Percentiles rank a stretch among this genome's conserved stretches.
These are phyloP conservation scores for Auricularia sp. DNA, from an alignment of 768 basidiomycete species.

Conservation along the genomic window DNA sequence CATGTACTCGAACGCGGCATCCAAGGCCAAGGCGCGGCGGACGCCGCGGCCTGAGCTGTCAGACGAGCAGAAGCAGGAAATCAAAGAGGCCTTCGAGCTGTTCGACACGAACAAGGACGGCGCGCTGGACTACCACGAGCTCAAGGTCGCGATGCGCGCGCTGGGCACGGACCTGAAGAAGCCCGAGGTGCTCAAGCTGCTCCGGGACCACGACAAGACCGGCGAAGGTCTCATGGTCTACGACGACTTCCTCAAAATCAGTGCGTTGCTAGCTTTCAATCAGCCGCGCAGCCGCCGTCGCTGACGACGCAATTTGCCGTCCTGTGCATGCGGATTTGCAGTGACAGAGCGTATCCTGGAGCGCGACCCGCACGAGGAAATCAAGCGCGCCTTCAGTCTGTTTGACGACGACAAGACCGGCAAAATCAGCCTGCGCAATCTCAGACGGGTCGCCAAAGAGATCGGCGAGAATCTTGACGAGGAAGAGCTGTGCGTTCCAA, in stretches of 20 bases:
- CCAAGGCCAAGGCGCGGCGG: constrained; percentile 64
- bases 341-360: constrained; percentile 92
- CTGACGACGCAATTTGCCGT: neutral
- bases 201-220: constrained; percentile 83
- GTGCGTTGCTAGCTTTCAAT: constrained; percentile 34
- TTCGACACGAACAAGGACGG: constrained; percentile 99
- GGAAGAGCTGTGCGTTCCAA: constrained; percentile 77
- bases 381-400: constrained; percentile 88
- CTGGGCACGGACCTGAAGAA: constrained; percentile 98
- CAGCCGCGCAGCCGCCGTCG: neutral
- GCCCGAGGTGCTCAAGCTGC: constrained; percentile 90
- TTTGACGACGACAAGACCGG: constrained; percentile 96
- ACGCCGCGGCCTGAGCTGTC: constrained; percentile 74
- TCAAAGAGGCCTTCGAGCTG: constrained; percentile 97
- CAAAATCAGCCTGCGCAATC: constrained; percentile 83
- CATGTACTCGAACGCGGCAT: constrained; percentile 8
- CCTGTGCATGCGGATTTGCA: constrained; percentile 21
- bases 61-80: constrained; percentile 89
- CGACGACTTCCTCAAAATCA: constrained; percentile 89
- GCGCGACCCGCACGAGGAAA: constrained; percentile 94
- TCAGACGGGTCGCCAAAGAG: constrained; percentile 91
- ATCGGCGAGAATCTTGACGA: constrained; percentile 92
- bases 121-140: constrained; percentile 91
- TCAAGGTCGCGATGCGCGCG: constrained; percentile 98
- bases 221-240: constrained; percentile 81